Evolutionary conservation across 2,329 filamentous ascomycete genomes (phyloP).

Genomic region (Daldinia eschscholtzii): DNA sequence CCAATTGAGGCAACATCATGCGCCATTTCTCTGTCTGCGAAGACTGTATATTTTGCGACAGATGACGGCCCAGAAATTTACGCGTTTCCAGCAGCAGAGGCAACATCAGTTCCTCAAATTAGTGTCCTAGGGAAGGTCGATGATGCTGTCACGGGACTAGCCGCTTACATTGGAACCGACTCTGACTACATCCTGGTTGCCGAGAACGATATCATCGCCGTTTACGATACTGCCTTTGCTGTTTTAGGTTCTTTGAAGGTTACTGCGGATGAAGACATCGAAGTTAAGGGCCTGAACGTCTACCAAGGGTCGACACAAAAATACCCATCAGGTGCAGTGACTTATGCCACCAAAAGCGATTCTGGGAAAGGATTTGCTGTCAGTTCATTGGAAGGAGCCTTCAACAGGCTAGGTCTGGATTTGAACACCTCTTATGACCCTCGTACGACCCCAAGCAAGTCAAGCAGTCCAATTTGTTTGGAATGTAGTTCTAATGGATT

Average conservation of each 20-base stretch:
- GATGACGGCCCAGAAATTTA: constrained; percentile 57
- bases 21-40: constrained; percentile 54
- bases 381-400: constrained; percentile 55
- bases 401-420: constrained; percentile 53
- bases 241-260: constrained; percentile 55
- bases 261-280: constrained; percentile 57
- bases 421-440: constrained; percentile 57
- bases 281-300: constrained; percentile 58
- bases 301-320: constrained; percentile 55
- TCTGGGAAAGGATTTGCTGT: constrained; percentile 56
- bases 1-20: constrained; percentile 60
- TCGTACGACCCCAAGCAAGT: constrained; percentile 44
- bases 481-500: constrained; percentile 57
- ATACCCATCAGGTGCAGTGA: constrained; percentile 56
- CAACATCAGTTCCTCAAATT: constrained; percentile 54
- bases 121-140: constrained; percentile 53
- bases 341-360: constrained; percentile 58
- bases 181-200: constrained; percentile 59
- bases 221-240: constrained; percentile 56
- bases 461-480: constrained; percentile 51
- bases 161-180: constrained; percentile 55
- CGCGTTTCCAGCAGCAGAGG: constrained; percentile 56
- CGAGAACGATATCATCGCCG: constrained; percentile 53
- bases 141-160: constrained; percentile 58
- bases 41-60: constrained; percentile 56